These are phyloP conservation scores for Rhodotorula sp. DNA, from an alignment of 1,284 basidiomycete species.

Conservation along the genomic window DNA sequence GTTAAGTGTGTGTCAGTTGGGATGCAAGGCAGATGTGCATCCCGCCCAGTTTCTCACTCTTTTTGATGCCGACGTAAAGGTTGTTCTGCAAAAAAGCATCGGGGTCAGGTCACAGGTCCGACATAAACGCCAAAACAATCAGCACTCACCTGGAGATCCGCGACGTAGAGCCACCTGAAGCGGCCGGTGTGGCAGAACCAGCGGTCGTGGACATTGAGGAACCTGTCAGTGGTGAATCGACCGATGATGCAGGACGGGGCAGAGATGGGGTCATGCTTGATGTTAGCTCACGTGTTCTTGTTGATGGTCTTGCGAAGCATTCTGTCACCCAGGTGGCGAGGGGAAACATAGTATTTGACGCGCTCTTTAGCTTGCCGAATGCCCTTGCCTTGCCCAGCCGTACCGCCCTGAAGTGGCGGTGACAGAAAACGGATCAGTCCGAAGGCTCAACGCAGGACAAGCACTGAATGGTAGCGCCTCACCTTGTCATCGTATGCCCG, in stretches of 20 bases:
- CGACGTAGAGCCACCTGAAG: conserved; percentile 34
- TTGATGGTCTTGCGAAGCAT: conserved; percentile 62
- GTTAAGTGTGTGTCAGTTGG: not conserved
- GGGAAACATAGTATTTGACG: conserved; percentile 36
- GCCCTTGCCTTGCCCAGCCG: conserved; percentile 35
- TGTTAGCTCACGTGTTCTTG: conserved; percentile 58
- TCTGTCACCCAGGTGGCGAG: conserved; percentile 59
- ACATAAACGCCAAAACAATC: not conserved
- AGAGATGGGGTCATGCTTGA: not conserved
- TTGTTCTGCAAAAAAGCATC: conserved; percentile 54
- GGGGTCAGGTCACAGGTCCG: not conserved
- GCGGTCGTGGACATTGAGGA: conserved; percentile 12
- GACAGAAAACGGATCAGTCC: too few species aligned
- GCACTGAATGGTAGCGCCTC: not conserved
- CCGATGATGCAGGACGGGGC: not conserved
- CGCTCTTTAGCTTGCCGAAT: conserved; percentile 44
- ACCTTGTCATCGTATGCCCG: conserved; percentile 36
- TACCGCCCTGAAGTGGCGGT: conserved; percentile 24
- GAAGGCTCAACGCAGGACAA: not conserved
- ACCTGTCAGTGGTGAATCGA: not conserved
- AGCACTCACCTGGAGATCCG: conserved; percentile 46
- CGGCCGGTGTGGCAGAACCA: conserved; percentile 23
- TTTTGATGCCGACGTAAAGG: conserved; percentile 69
- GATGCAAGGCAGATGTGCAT: not conserved
- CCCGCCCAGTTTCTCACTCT: conserved; percentile 16